These are phyloP conservation scores for Penicillium atrosanguineum DNA, from an alignment of 495 filamentous ascomycete species.

Conservation along the genomic window DNA sequence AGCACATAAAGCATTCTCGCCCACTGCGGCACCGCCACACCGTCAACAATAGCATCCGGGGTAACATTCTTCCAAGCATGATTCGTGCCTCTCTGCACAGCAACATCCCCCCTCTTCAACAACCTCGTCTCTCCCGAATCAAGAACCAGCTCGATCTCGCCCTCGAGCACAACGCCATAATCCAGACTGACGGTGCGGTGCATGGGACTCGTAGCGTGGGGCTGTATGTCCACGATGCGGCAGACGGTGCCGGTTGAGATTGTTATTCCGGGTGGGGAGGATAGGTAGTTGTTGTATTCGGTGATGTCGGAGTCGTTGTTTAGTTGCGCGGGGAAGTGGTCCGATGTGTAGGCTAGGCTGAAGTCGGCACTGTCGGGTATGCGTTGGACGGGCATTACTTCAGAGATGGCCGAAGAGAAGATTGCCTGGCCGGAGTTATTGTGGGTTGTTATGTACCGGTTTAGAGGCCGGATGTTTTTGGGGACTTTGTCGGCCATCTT, in stretches of 20 bases:
- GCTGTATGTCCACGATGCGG: slow-evolving; percentile 63
- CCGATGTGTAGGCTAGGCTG: slow-evolving; percentile 50
- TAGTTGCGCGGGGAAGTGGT: slow-evolving; percentile 51
- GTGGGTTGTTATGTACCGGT: slow-evolving; percentile 42
- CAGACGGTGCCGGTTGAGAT: slow-evolving; percentile 50
- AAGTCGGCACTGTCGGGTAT: slow-evolving; percentile 29
- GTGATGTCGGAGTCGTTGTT: slow-evolving; percentile 44
- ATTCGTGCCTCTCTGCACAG: slow-evolving; percentile 57
- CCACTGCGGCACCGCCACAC: slow-evolving; percentile 30
- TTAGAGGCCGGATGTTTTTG: slow-evolving; percentile 33
- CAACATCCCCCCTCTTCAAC: slow-evolving; percentile 67
- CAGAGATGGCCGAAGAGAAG: slow-evolving; percentile 29
- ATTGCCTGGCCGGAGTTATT: slow-evolving; percentile 28
- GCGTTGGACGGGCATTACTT: slow-evolving; percentile 19
- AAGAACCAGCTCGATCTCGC: slow-evolving; percentile 69
- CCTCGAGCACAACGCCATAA: slow-evolving; percentile 73
- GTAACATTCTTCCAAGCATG: slow-evolving; percentile 40
- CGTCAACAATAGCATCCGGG: slow-evolving; percentile 23
- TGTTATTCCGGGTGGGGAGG: slow-evolving; percentile 41
- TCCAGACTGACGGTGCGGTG: slow-evolving; percentile 71
- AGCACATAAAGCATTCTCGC: slow-evolving; percentile 59
- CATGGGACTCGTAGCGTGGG: slow-evolving; percentile 59
- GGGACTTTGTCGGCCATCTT: slow-evolving; percentile 15
- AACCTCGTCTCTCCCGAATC: slow-evolving; percentile 60
- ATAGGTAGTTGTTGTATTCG: slow-evolving; percentile 36